Evolutionary conservation across 2,329 filamentous ascomycete genomes (phyloP), one percentile per base, ranked within the genome.

Genomic region (Trichoderma semiorbis): DNA sequence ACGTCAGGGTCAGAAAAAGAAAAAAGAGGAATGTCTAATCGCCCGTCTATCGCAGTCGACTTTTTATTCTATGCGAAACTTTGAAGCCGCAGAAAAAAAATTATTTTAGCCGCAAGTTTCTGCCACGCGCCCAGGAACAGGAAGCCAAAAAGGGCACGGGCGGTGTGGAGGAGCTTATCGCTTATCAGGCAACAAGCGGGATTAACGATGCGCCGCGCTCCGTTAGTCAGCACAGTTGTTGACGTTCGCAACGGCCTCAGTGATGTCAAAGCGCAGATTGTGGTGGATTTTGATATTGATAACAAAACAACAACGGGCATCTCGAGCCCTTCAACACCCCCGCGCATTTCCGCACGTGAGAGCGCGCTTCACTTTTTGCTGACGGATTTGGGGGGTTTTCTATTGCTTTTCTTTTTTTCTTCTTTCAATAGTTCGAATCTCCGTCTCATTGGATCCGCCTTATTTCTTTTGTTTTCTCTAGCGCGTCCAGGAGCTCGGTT

Each of bases 101-200:
- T 50, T 58, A 43, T 65, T 65, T 47, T 53, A 61, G 24, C 66
- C 60, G 55, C 36, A 68, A 62, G 47, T 60, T 72, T 69, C 66
- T 69, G 66, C 66, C 66, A 61, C 53, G 39, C 57, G 28, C 55
- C 68, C 68, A 73, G 68, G 65, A 71, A 71, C 68, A 53, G 5
- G n/a, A 14, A 26, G 34, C 66, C 47, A 50, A 68, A 30, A 21
- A 30, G 47, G 47, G 47, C 43, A 61, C 50, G 53, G 73, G 72
- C 71, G 62, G 72, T 66, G 69, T 57, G 32, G 30, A 65, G 61
- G 53, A 58, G 50, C 70, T 73, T 76, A 75, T 75, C 74, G 61
- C 24, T 65, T 73, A 75, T 75, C 74, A 21, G 39, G 65, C 71
- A 24, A 5, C 21, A 26, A 10, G 16, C 36, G 26, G 65, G 65